Evolutionary conservation across 1,139 yeast species (phyloP).

Genomic region (Debaryomyces psychrophilus): DNA sequence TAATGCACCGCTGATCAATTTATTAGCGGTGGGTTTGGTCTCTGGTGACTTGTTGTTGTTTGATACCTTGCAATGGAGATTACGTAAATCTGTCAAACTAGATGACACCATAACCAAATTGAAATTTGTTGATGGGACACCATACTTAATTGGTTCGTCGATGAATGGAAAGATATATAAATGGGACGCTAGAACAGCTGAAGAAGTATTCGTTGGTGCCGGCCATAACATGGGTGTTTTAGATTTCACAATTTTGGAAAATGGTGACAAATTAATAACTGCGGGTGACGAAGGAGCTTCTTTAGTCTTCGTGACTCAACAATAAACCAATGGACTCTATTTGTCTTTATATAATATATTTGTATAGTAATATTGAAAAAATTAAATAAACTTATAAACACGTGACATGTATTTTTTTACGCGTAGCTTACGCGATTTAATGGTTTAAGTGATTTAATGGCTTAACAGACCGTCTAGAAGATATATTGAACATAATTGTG

Average conservation of each 20-base stretch:
- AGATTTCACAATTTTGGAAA: conserved; percentile 69
- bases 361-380: conserved; percentile 3
- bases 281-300: conserved; percentile 99
- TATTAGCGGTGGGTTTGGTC: conserved; percentile 84
- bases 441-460: not conserved
- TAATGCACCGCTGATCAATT: conserved; percentile 53
- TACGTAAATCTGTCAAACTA: conserved; percentile 68
- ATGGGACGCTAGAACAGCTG: conserved; percentile 90
- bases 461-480: too few species aligned
- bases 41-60: conserved; percentile 82
- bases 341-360: not conserved
- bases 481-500: not conserved
- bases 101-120: conserved; percentile 86
- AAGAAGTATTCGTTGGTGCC: conserved; percentile 70
- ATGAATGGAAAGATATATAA: conserved; percentile 86
- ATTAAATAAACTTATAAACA: not conserved
- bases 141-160: conserved; percentile 68
- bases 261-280: conserved; percentile 72
- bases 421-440: conserved; percentile 7
- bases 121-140: conserved; percentile 59
- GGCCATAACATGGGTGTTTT: conserved; percentile 96
- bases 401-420: not conserved
- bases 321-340: conserved; percentile 11
- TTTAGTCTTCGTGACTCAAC: conserved; percentile 54
- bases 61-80: conserved; percentile 85